A percentile compares a stretch with the other conserved stretches of the same genome.
Evolutionary conservation across 1,284 basidiomycete genomes (phyloP).

Genomic region (Ceratobasidium sp.): DNA sequence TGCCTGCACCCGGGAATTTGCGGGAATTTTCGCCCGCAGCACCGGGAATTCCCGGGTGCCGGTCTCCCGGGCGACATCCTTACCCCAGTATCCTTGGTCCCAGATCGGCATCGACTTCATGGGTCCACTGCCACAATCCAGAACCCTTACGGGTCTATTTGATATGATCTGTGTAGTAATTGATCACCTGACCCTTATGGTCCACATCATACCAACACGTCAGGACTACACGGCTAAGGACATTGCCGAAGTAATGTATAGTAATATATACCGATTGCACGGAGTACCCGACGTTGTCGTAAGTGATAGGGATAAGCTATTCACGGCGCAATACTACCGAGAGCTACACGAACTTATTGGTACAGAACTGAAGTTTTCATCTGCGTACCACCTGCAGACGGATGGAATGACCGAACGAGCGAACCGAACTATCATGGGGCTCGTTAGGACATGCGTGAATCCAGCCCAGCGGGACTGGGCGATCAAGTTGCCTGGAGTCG

Average conservation of each 20-base stretch:
- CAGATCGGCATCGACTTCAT: constrained; percentile 56
- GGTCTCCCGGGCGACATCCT: constrained; percentile 40
- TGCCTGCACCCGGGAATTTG: too few relatives aligned
- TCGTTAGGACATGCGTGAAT: constrained; percentile 46
- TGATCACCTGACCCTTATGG: constrained; percentile 55
- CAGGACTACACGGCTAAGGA: constrained; percentile 45
- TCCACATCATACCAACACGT: constrained; percentile 46
- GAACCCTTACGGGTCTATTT: constrained; percentile 49
- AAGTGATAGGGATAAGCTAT: constrained; percentile 56
- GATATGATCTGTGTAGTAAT: constrained; percentile 55
- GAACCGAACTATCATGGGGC: constrained; percentile 44
- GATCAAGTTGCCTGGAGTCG: constrained; percentile 46
- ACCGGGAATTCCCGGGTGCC: too few relatives aligned
- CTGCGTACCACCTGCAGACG: constrained; percentile 51
- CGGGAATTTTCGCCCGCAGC: too few relatives aligned
- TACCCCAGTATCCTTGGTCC: constrained; percentile 46
- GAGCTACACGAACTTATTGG: constrained; percentile 47
- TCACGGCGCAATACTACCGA: constrained; percentile 46
- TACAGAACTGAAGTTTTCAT: constrained; percentile 47
- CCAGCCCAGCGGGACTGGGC: constrained; percentile 49
- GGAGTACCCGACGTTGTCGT: constrained; percentile 57
- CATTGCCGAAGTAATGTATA: constrained; percentile 46
- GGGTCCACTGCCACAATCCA: constrained; percentile 52
- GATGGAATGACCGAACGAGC: constrained; percentile 43
- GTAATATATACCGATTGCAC: constrained; percentile 47